Evolutionary conservation across 306 rosid species (phyloP).

Genomic region (Luffa aegyptiaca): DNA sequence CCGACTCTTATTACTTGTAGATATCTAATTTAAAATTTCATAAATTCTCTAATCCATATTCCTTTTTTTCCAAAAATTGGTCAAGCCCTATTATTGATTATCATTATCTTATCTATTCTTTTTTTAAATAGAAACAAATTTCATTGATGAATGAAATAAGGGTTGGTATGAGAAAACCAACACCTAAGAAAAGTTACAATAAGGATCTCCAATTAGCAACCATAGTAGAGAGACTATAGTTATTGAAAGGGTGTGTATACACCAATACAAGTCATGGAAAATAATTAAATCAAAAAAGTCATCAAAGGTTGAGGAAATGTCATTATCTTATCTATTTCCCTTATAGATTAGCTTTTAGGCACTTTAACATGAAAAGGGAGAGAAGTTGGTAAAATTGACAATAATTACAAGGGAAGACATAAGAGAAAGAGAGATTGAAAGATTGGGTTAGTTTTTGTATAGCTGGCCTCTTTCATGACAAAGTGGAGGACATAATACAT

Average conservation of each 20-base stretch:
- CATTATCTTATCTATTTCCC: background rate
- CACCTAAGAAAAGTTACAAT: too few relatives aligned
- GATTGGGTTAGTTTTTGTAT: background rate
- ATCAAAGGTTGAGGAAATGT: background rate
- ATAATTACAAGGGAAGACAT: background rate
- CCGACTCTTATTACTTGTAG: background rate
- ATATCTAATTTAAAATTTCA: background rate
- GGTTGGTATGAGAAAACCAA: too few relatives aligned
- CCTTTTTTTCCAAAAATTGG: background rate
- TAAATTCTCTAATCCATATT: background rate
- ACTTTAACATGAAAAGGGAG: background rate
- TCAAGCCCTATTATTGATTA: background rate
- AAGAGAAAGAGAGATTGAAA: background rate
- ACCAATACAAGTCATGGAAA: too few relatives aligned
- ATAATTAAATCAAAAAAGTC: too few relatives aligned
- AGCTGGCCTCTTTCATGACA: background rate
- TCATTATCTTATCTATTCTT: background rate
- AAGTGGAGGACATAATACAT: background rate
- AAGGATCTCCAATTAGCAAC: too few relatives aligned
- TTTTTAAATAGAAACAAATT: too few relatives aligned
- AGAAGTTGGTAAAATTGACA: background rate
- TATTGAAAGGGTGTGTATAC: too few relatives aligned
- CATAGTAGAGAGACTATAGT: too few relatives aligned
- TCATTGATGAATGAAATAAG: too few relatives aligned
- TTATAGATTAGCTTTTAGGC: background rate